Conservation (phyloP, 2,329 filamentous ascomycete species). For the Ophiocordyceps sinensis region DNA sequence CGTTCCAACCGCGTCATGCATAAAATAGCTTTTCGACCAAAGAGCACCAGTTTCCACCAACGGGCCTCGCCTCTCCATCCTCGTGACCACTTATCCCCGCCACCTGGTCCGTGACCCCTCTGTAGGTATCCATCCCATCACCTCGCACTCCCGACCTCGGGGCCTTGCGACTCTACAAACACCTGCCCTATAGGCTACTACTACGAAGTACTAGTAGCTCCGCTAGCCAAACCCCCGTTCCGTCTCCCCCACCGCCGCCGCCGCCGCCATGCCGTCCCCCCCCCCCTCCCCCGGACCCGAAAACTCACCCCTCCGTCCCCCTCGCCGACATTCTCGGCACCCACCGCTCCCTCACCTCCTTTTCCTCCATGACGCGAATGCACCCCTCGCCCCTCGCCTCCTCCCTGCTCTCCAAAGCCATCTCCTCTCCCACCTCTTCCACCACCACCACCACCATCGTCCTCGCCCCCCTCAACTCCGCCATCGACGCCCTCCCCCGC, state of each 20-base stretch:
- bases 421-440: slow-evolving; percentile 40
- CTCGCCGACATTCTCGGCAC: slow-evolving; percentile 76
- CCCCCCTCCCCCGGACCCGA: slow-evolving; percentile 5
- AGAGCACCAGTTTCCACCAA: no score
- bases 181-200: no score
- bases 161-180: no score
- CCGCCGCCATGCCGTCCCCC: slow-evolving; percentile 7
- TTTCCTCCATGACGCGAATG: slow-evolving; percentile 67
- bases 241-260: slow-evolving; percentile 1
- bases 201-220: no score
- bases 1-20: no score
- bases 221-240: no score
- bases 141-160: no score
- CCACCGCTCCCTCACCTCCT: slow-evolving; percentile 67
- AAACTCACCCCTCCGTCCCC: slow-evolving; percentile 36
- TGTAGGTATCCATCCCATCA: no score
- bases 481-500: slow-evolving; percentile 59
- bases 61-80: no score
- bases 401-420: slow-evolving; percentile 48
- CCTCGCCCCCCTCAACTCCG: slow-evolving; percentile 74
- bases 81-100: no score
- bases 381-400: slow-evolving; percentile 48
- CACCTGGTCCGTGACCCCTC: no score
- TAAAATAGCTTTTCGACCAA: no score
- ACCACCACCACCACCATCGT: slow-evolving; percentile 60